phyloP scores from a whole-genome alignment of 176 grass and related monocot genomes.

The Pontederia paniculata region DNA sequence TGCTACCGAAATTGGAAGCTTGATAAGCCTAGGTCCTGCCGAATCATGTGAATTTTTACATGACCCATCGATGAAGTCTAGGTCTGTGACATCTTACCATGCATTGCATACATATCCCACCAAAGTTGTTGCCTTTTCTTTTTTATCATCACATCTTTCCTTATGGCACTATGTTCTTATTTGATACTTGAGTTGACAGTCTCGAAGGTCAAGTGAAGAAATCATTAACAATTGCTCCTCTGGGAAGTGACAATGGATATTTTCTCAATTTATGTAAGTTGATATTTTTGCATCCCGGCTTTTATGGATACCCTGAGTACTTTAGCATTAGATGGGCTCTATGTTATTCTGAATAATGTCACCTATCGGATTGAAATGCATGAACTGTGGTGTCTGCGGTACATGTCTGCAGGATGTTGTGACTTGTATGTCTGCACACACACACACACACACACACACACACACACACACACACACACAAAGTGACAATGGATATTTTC shows the following conservation, averaged over 20 bases:
- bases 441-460: no score
- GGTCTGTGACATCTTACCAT: slow-evolving; percentile 32
- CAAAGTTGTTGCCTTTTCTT: not conserved
- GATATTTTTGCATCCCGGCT: no score
- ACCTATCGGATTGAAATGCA: no score
- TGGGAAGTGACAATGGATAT: slow-evolving; percentile 52
- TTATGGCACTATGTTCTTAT: slow-evolving; percentile 13
- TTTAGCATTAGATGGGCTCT: no score
- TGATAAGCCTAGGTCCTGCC: slow-evolving; percentile 73
- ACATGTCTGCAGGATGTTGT: no score
- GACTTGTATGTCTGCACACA: no score
- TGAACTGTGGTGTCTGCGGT: no score
- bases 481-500: slow-evolving; percentile 54
- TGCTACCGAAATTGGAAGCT: slow-evolving; percentile 83
- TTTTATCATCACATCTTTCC: not conserved
- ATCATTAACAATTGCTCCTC: slow-evolving; percentile 47
- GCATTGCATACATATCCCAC: no score
- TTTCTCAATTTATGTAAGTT: slow-evolving; percentile 70
- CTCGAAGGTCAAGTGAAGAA: slow-evolving; percentile 87
- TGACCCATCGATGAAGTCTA: slow-evolving; percentile 98
- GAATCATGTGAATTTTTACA: slow-evolving; percentile 97
- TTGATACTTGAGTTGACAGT: slow-evolving; percentile 14
- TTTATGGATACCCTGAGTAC: no score
- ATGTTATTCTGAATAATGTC: no score
- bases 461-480: no score